Evolutionary conservation across 352 stramenopile species (phyloP), one percentile per base, ranked within the genome.

Genomic region (Globisporangium irregulare): DNA sequence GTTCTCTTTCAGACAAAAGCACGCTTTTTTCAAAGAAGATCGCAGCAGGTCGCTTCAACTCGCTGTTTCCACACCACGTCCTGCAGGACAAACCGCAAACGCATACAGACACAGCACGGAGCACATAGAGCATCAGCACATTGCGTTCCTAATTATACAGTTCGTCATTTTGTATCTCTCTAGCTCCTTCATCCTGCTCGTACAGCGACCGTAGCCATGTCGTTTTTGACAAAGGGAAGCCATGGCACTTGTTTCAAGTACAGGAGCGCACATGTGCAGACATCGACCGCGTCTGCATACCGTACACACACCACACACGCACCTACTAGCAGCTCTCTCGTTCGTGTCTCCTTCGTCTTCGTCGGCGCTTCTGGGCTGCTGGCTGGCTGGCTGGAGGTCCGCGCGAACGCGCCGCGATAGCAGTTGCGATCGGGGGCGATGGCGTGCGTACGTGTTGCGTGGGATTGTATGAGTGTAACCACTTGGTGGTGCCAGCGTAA

Each of bases 21-120:
- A 27, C 5, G 54, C 7, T 34, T 59, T 41, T 15, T 46, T 10
- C 24, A 43, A 64, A 64, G 25, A 41, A 55, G 24, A 64, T 29
- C 27, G 20, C 14, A 27, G 22, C 9, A 12, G 20, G 24, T 25
- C 59, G 29, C 59, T 64, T 64, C 41, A 67, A 38, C 62, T 43
- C 27, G 34, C 54, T 59, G 15, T 5, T 50, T 50, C 15, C 41
- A 50, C 14, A 48, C 41, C 15, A n/a, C 41, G 41, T 3, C 4
- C 41, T 50, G 41, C 41, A 50, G 15, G 15, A 50, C 15, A 50
- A 32, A 32, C 29, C 29, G 5, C 41, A n/a, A n/a, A 6, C 41
- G 15, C 5, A 50, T n/a, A 22, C 15, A 50, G 4, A 15, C 41
- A 50, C 41, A 50, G 12, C 38, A 20, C 14, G 41, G 6, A 38